phyloP scores from a whole-genome alignment of 768 basidiomycete genomes.

The Podaxis sp. region DNA sequence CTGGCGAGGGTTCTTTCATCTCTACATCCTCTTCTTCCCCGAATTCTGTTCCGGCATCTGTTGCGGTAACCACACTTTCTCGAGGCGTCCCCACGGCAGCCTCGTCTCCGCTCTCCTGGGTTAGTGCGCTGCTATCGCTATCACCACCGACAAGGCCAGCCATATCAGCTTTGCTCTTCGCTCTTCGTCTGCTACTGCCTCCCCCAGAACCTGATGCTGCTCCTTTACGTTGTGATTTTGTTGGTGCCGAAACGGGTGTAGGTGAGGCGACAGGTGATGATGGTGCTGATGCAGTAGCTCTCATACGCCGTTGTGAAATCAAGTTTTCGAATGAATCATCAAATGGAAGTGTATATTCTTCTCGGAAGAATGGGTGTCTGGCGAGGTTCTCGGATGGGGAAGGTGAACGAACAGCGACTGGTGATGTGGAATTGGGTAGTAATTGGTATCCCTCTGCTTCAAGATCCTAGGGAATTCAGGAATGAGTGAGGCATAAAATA shows the following conservation, averaged over 20 bases:
- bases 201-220: slow-evolving; percentile 21
- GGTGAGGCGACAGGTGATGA: slow-evolving; percentile 54
- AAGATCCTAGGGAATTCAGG: slow-evolving; percentile 33
- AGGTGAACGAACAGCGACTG: slow-evolving; percentile 60
- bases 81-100: slow-evolving; percentile 50
- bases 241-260: slow-evolving; percentile 23
- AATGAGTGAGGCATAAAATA: background rate
- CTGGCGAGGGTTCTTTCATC: slow-evolving; percentile 57
- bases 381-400: slow-evolving; percentile 69
- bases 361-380: slow-evolving; percentile 69
- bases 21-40: slow-evolving; percentile 67
- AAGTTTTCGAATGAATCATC: slow-evolving; percentile 62
- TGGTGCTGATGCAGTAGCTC: slow-evolving; percentile 62
- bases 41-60: slow-evolving; percentile 70
- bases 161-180: slow-evolving; percentile 57
- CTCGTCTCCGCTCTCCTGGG: slow-evolving; percentile 82
- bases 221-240: slow-evolving; percentile 25
- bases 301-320: slow-evolving; percentile 62
- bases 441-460: slow-evolving; percentile 36
- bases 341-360: slow-evolving; percentile 62
- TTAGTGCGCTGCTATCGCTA: slow-evolving; percentile 82
- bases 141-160: slow-evolving; percentile 80
- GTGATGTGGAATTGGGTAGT: slow-evolving; percentile 32
- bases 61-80: slow-evolving; percentile 69
- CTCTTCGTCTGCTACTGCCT: slow-evolving; percentile 37